Evolutionary conservation across 2,329 filamentous ascomycete species (phyloP).

Genomic region (Mariannaea sp.): DNA sequence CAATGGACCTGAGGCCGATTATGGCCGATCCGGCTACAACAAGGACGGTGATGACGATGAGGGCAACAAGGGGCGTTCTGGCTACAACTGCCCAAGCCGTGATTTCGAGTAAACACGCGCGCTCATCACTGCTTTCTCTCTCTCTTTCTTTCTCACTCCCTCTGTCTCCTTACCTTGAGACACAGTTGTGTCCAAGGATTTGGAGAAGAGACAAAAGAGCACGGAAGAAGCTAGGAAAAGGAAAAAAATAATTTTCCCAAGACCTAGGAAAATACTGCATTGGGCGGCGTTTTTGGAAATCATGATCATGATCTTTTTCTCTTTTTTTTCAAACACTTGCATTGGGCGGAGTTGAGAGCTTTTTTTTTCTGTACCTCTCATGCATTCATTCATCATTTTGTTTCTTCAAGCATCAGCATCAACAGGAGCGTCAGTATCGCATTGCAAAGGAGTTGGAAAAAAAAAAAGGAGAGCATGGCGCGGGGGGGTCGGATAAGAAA

Average conservation of each 20-base stretch:
- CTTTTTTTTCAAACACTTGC: too few relatives aligned
- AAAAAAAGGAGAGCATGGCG: constrained; percentile 13
- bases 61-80: constrained; percentile 48
- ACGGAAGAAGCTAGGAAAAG: too few relatives aligned
- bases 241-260: too few relatives aligned
- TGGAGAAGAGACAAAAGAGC: background rate
- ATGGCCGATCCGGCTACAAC: constrained; percentile 32
- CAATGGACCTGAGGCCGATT: constrained; percentile 47
- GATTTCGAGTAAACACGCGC: constrained; percentile 38
- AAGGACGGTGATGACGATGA: constrained; percentile 38
- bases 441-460: constrained; percentile 22
- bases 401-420: constrained; percentile 6
- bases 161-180: too few relatives aligned
- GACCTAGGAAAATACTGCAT: too few relatives aligned
- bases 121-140: background rate
- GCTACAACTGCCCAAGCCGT: constrained; percentile 49
- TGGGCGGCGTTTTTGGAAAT: too few relatives aligned
- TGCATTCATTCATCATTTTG: background rate
- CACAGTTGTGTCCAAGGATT: background rate
- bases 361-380: constrained; percentile 20
- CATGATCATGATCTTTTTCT: too few relatives aligned
- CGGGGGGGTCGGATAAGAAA: constrained; percentile 10
- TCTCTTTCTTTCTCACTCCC: background rate
- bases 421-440: constrained; percentile 16
- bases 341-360: constrained; percentile 20